phyloP scores from a whole-genome alignment of 306 rosid genomes.

The Inga laurina region DNA sequence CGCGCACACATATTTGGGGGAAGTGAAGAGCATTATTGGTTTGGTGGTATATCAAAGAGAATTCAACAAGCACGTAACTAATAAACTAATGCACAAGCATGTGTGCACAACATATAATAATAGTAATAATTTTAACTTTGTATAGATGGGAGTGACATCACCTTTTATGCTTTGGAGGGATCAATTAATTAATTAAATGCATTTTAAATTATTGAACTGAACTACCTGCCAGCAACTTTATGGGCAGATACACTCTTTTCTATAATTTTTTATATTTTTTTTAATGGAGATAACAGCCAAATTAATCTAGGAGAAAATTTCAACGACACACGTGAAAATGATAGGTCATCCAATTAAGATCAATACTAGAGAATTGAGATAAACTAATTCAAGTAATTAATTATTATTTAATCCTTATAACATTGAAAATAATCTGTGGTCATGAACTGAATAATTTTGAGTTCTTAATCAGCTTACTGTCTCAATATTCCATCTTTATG shows the following conservation, averaged over 20 bases:
- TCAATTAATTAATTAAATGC: background rate
- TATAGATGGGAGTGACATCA: slow-evolving; percentile 41
- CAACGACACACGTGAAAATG: slow-evolving; percentile 33
- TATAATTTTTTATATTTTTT: background rate
- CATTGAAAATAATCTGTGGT: background rate
- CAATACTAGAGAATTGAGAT: background rate
- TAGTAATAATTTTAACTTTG: slow-evolving; percentile 17
- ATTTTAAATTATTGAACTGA: slow-evolving; percentile 7
- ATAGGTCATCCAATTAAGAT: slow-evolving; percentile 1
- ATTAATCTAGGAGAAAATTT: slow-evolving; percentile 11
- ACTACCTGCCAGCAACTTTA: slow-evolving; percentile 24
- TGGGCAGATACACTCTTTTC: slow-evolving; percentile 35
- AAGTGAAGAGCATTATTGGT: slow-evolving; percentile 1
- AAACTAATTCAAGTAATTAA: background rate
- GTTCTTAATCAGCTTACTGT: background rate
- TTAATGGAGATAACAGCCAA: background rate
- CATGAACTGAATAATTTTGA: background rate
- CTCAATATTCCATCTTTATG: background rate
- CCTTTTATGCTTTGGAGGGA: background rate
- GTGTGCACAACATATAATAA: slow-evolving; percentile 22
- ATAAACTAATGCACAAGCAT: slow-evolving; percentile 40
- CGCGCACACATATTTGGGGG: background rate
- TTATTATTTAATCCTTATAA: background rate
- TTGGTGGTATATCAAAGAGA: slow-evolving; percentile 29
- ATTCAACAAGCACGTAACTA: slow-evolving; percentile 41